phyloP scores from a whole-genome alignment of 768 basidiomycete genomes.

The Rhizopogon rudus region DNA sequence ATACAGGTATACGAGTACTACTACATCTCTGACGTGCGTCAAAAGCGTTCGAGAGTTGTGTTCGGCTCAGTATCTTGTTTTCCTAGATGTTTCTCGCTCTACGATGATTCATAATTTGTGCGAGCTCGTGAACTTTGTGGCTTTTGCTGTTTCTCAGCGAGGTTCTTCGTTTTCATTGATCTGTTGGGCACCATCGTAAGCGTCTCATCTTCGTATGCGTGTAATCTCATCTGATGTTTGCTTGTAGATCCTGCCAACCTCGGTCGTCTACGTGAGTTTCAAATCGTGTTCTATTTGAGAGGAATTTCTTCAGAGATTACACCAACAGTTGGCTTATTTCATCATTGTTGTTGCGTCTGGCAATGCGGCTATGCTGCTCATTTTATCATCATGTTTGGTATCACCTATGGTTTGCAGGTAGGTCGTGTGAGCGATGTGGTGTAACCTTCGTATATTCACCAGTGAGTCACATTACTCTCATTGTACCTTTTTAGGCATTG shows the following conservation, averaged over 20 bases:
- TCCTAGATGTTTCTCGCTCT: constrained; percentile 94
- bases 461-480: neutral
- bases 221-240: neutral
- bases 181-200: constrained; percentile 66
- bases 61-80: constrained; percentile 95
- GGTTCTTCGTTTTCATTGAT: constrained; percentile 92
- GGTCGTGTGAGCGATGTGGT: neutral
- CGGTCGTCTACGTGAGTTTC: constrained; percentile 78
- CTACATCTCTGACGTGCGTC: constrained; percentile 93
- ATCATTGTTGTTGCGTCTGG: constrained; percentile 74
- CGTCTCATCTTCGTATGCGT: neutral
- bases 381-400: constrained; percentile 86
- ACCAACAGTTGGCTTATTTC: constrained; percentile 68
- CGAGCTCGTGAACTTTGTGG: constrained; percentile 91
- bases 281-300: neutral
- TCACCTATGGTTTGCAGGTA: constrained; percentile 90
- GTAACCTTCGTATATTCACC: neutral
- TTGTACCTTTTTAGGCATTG: constrained; percentile 46
- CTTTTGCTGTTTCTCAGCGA: constrained; percentile 97
- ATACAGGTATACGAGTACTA: constrained; percentile 72
- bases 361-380: constrained; percentile 36
- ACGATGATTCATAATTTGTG: constrained; percentile 93
- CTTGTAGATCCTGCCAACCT: constrained; percentile 76
- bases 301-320: constrained; percentile 2
- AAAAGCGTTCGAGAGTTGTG: constrained; percentile 86